Base-by-base conservation (phyloP, 2,329 filamentous ascomycete genomes). In the Alternaria sp. region DNA sequence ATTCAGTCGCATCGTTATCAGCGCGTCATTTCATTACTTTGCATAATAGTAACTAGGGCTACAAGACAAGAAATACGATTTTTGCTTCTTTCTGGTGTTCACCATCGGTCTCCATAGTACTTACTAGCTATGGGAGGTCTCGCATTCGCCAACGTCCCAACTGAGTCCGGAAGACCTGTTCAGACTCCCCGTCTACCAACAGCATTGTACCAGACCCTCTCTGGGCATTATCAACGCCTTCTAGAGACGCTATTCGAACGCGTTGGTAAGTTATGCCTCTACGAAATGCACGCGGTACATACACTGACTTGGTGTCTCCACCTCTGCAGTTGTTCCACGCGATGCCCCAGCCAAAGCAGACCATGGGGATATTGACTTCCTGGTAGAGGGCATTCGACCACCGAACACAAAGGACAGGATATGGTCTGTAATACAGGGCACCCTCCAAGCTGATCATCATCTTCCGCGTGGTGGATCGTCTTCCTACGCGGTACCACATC, bases 361-460 rank as follows among this genome's bases (percentile, higher is more conserved):
- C 67, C 85, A 87, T 70, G 92, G 92, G 20, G 92, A 95, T 66
- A 80, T 96, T 38, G 92, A 95, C 76, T 82, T 94, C 60, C 76
- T 93, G 2, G 84, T 92, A 2, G 63, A 67, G 36, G 72, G 72
- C 16, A 64, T 63, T 10, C 54, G 52, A 27, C 14, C 53, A 18
- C 30, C 54, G 12, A 28, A 32, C 20, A 67, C 74, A 56, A 57
- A 22, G 20, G 40, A 34, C 5, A 41, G 66, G 2, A 54, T 74
- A 4, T 74, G 70, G 67, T 22, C 70, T 20, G 65, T 69, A 1
- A 70, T 88, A 9, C 75, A 75, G 2, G 59, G 62, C 4, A 69
- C 79, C 0, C 75, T 92, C 0, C 78, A 79, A 3, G 87, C 89
- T 0, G 73, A 65, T 36, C 64, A 68, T 3, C 54, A 70, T 57